phyloP scores from a whole-genome alignment of 345 rosid species.

The Linum usitatissimum region DNA sequence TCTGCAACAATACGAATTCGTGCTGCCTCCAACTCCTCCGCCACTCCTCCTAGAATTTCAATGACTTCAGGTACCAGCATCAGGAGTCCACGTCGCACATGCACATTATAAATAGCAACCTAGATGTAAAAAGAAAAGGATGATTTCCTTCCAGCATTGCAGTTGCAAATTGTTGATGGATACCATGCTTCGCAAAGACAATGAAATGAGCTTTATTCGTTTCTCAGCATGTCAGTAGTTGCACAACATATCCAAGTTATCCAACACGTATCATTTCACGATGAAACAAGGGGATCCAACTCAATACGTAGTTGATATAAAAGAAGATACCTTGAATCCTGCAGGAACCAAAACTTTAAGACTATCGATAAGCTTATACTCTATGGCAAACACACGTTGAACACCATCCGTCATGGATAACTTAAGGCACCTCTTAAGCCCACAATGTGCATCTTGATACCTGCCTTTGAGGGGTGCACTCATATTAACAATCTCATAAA shows the following conservation, averaged over 20 bases:
- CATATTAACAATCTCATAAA: constrained; percentile 86
- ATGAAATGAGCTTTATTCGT: constrained; percentile 1
- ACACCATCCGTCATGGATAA: constrained; percentile 85
- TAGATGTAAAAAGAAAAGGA: constrained; percentile 16
- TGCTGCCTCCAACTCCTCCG: constrained; percentile 68
- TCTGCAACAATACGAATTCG: constrained; percentile 55
- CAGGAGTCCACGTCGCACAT: constrained; percentile 65
- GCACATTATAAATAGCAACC: constrained; percentile 69
- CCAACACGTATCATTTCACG: background rate
- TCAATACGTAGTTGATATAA: no score
- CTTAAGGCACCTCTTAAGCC: constrained; percentile 85
- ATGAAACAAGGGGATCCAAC: background rate
- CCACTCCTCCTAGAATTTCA: constrained; percentile 77
- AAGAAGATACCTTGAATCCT: constrained; percentile 67
- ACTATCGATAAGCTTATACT: constrained; percentile 78
- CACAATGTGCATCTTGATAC: constrained; percentile 54
- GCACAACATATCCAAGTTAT: constrained; percentile 8
- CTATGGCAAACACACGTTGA: constrained; percentile 86
- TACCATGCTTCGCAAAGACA: background rate
- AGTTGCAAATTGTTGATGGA: background rate
- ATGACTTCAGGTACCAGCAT: constrained; percentile 83
- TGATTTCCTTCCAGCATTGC: background rate
- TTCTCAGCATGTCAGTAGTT: constrained; percentile 5
- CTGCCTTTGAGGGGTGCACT: constrained; percentile 64
- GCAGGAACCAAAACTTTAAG: constrained; percentile 67